Base-by-base conservation (phyloP, 1,284 basidiomycete species). In the Microbotryum lychnidis-dioicae region DNA sequence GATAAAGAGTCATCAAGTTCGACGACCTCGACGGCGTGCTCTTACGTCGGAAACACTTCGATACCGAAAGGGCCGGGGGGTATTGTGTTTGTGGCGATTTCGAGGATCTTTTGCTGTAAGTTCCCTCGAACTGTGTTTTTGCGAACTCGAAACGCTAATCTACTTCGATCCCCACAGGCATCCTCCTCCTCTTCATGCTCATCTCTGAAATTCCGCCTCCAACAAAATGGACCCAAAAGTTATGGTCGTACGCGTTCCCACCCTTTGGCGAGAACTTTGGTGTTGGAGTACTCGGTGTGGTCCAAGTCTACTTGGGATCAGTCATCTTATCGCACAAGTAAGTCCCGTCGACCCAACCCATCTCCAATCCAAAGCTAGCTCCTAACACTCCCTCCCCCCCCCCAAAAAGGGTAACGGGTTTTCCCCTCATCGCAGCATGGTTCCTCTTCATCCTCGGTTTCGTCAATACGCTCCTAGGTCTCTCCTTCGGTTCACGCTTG, bases 391-490 rank as follows among this genome's bases (percentile, higher is more conserved):
- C 4, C 23, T 14, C 6, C 47, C 31, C 1, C 12, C 12, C 53
- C 0, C 6, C 0, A 6, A 27, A 27, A 27, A 64, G 66, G 18
- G 60, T 65, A 29, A 54, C n/a, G n/a, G 53, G 48, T 64, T 90
- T 92, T 75, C 82, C 88, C 1, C 84, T 91, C 69, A 87, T 91
- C 60, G 80, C 87, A 2, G 86, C 85, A 20, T 89, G 91, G 82
- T 82, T 92, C 75, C 80, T 93, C 68, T 92, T 93, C 77, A 79
- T 89, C 53, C 73, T 92, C 57, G 89, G 88, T 2, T 87, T 87
- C 73, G 73, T 88, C 70, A 91, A 94, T 79, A 84, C 89, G 65
- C 74, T 91, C 62, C 79, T 85, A 62, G 66, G 66, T 14, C 64
- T 68, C 42, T 57, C 66, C 4, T 60, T 66, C 47, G 66, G 66